Evolutionary conservation across 78 protist species (phyloP).

Genomic region (Monocercomonoides exilis): DNA sequence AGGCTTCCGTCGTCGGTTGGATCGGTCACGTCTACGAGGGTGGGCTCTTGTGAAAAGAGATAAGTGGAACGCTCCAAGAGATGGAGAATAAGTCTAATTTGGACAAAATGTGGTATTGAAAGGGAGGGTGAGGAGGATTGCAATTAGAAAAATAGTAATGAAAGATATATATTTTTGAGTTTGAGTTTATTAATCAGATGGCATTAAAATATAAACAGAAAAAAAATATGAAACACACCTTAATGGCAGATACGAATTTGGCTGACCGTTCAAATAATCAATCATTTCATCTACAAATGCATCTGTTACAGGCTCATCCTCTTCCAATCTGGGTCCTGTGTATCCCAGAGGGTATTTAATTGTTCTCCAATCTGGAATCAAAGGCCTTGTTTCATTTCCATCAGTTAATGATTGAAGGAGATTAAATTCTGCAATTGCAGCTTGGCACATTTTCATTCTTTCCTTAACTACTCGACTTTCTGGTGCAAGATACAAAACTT

Average conservation of each 20-base stretch:
- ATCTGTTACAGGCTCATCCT: not conserved
- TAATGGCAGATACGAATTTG: not conserved
- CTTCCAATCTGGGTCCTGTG: not conserved
- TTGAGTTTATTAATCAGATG: too few species aligned
- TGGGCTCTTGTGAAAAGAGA: not conserved
- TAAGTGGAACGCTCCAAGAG: not conserved
- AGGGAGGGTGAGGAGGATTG: too few species aligned
- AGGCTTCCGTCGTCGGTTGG: too few species aligned
- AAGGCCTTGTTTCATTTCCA: not conserved
- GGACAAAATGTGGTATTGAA: not conserved
- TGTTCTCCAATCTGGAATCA: not conserved
- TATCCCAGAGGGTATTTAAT: not conserved
- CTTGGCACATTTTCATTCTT: not conserved
- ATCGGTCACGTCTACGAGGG: not conserved
- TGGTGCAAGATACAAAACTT: not conserved
- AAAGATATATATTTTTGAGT: too few species aligned
- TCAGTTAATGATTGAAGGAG: not conserved
- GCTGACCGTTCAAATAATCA: not conserved
- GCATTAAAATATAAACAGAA: not conserved
- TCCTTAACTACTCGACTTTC: not conserved
- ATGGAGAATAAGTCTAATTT: not conserved
- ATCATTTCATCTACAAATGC: not conserved
- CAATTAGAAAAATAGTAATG: too few species aligned
- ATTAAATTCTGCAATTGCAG: not conserved
- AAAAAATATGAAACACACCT: not conserved